These are phyloP conservation scores for Rhodotorula sp. DNA, from an alignment of 1,284 basidiomycete genomes.

Conservation along the genomic window DNA sequence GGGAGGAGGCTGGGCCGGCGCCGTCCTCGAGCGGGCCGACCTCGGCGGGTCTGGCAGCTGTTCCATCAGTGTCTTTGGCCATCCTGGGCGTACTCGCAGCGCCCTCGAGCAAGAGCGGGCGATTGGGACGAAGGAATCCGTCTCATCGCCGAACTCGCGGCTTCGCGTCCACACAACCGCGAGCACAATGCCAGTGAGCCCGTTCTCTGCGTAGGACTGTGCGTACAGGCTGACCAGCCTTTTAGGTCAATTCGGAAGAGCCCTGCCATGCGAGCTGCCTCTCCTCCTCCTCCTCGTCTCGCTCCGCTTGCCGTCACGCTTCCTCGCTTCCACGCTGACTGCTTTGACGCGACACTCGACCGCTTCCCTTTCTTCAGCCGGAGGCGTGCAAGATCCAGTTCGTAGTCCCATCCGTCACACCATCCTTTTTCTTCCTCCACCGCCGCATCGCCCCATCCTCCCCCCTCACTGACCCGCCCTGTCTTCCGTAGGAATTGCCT, in stretches of 20 bases:
- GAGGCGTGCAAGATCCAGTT: conserved; percentile 42
- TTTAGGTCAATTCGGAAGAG: not conserved
- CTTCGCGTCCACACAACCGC: not conserved
- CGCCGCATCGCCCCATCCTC: not conserved
- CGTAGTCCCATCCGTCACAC: not conserved
- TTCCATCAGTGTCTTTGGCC: not conserved
- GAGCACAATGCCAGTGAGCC: not conserved
- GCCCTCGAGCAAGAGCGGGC: not conserved
- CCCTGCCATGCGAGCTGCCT: conserved; percentile 18
- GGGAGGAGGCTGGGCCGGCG: not conserved
- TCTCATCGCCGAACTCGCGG: not conserved
- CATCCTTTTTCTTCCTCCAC: not conserved
- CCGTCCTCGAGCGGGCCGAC: not conserved
- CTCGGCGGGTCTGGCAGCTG: not conserved
- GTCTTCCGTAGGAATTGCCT: conserved; percentile 16
- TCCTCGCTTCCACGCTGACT: not conserved
- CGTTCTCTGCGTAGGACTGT: too few species aligned
- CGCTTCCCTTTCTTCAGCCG: conserved; percentile 6
- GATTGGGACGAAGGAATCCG: not conserved
- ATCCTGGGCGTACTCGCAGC: not conserved
- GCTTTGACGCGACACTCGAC: not conserved
- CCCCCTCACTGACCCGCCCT: not conserved
- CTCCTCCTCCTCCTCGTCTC: not conserved
- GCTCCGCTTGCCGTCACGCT: not conserved
- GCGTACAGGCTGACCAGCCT: not conserved